These are phyloP conservation scores for Rubroboletus pulcherrimus DNA, from an alignment of 768 basidiomycete genomes.

Conservation along the genomic window DNA sequence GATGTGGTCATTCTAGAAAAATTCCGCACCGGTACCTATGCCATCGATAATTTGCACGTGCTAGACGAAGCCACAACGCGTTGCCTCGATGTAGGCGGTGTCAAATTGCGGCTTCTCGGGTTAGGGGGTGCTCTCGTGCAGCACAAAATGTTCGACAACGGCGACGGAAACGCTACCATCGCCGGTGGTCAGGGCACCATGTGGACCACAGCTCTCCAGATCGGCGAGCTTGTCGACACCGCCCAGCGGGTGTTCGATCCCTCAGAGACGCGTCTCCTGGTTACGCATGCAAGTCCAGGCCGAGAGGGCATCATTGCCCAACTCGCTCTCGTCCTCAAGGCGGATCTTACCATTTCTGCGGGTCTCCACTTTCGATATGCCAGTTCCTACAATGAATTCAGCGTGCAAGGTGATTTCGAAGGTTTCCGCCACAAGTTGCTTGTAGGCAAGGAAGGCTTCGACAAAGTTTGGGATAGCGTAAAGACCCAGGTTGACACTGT, in stretches of 20 bases:
- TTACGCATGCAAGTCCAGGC: slow-evolving; percentile 90
- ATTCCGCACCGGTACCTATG: slow-evolving; percentile 78
- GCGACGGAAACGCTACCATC: slow-evolving; percentile 93
- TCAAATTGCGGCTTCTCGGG: slow-evolving; percentile 92
- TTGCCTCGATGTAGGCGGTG: slow-evolving; percentile 85
- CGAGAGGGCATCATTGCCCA: slow-evolving; percentile 91
- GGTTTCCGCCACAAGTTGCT: slow-evolving; percentile 79
- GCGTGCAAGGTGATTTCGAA: slow-evolving; percentile 85
- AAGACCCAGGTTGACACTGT: slow-evolving; percentile 87
- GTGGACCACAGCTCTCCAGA: slow-evolving; percentile 97
- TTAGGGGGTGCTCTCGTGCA: slow-evolving; percentile 92
- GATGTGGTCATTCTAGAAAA: slow-evolving; percentile 92
- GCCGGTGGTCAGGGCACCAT: slow-evolving; percentile 97
- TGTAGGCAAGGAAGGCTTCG: slow-evolving; percentile 76
- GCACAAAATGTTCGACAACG: slow-evolving; percentile 94
- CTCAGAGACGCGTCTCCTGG: slow-evolving; percentile 88
- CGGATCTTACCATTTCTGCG: slow-evolving; percentile 90
- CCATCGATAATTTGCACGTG: slow-evolving; percentile 86
- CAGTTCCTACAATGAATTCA: slow-evolving; percentile 95
- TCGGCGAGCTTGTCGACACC: slow-evolving; percentile 97
- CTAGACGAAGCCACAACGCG: slow-evolving; percentile 96
- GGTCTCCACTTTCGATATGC: slow-evolving; percentile 98
- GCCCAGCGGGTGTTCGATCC: slow-evolving; percentile 91
- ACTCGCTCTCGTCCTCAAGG: slow-evolving; percentile 85
- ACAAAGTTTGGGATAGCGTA: slow-evolving; percentile 93